A percentile compares a stretch with the other conserved stretches of the same genome.
Evolutionary conservation across 768 basidiomycete species (phyloP).

Genomic region (Collybia nuda): DNA sequence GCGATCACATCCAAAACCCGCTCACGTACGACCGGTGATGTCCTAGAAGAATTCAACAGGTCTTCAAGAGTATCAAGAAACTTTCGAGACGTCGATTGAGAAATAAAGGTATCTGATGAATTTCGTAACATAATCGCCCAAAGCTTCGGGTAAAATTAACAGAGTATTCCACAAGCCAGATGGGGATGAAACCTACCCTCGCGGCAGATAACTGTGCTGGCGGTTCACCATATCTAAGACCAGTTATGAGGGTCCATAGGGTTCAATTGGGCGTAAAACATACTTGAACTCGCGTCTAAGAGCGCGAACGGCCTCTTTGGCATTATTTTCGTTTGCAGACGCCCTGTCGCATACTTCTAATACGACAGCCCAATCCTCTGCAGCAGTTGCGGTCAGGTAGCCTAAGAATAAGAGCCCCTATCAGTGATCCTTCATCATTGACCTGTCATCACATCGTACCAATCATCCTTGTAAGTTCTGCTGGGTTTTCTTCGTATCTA

Average conservation of each 20-base stretch:
- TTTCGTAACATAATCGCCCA: conserved; percentile 93
- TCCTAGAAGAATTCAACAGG: conserved; percentile 57
- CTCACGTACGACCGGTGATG: conserved; percentile 79
- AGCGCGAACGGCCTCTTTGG: conserved; percentile 84
- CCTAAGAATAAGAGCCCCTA: conserved; percentile 35
- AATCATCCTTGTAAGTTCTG: conserved; percentile 17
- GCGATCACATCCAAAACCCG: conserved; percentile 79
- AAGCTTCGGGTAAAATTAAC: conserved; percentile 40
- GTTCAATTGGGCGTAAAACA: conserved; percentile 4
- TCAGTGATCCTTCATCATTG: conserved; percentile 1
- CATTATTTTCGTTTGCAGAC: conserved; percentile 65
- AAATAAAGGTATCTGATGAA: conserved; percentile 67
- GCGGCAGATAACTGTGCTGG: conserved; percentile 76
- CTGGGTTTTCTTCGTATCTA: conserved; percentile 10
- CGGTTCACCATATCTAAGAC: conserved; percentile 68
- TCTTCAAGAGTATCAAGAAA: conserved; percentile 82
- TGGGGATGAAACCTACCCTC: conserved; percentile 44
- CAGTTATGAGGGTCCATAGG: background rate
- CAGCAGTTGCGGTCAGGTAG: conserved; percentile 72
- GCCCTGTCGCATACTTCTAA: conserved; percentile 87
- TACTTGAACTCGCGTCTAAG: conserved; percentile 86
- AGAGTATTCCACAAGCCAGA: background rate
- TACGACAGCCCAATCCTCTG: conserved; percentile 81
- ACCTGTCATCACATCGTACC: conserved; percentile 8
- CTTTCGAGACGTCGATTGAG: conserved; percentile 70